Evolutionary conservation across 2,329 filamentous ascomycete genomes (phyloP).

Genomic region (Hypoxylon sp.): DNA sequence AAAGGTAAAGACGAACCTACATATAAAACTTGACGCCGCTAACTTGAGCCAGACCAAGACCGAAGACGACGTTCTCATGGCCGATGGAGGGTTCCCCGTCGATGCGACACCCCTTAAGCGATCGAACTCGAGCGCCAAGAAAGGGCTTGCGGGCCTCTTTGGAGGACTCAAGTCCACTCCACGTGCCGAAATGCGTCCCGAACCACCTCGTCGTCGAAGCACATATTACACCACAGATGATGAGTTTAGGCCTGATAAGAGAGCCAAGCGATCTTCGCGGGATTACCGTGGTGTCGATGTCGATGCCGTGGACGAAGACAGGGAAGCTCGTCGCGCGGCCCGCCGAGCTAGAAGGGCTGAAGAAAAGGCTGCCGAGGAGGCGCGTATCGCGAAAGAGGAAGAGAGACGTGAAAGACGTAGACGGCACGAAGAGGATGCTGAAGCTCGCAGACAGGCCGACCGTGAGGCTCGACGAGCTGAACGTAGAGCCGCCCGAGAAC

Average conservation of each 20-base stretch:
- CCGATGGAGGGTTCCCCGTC: constrained; percentile 64
- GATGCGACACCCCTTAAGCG: constrained; percentile 70
- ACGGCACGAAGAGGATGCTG: constrained; percentile 67
- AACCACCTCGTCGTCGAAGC: constrained; percentile 65
- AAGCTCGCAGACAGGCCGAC: constrained; percentile 68
- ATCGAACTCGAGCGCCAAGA: constrained; percentile 74
- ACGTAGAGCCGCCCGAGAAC: constrained; percentile 63
- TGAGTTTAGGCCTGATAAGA: constrained; percentile 60
- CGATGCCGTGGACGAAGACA: constrained; percentile 68
- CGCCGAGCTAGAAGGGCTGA: constrained; percentile 72
- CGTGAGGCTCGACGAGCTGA: constrained; percentile 72
- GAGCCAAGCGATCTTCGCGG: constrained; percentile 54
- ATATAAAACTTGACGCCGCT: constrained; percentile 26
- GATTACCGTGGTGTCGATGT: constrained; percentile 65
- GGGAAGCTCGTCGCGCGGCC: constrained; percentile 73
- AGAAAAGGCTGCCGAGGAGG: constrained; percentile 67
- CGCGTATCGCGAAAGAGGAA: constrained; percentile 70
- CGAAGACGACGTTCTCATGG: constrained; percentile 71
- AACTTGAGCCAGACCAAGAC: constrained; percentile 43
- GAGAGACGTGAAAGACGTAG: constrained; percentile 69
- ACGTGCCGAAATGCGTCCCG: constrained; percentile 60
- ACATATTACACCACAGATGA: constrained; percentile 67
- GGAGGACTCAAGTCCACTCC: constrained; percentile 66
- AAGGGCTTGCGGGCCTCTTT: constrained; percentile 73
- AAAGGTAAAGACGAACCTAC: constrained; percentile 61